Evolutionary conservation across 495 filamentous ascomycete species (phyloP), one percentile per base, ranked within the genome.

Genomic region (Hypoxylon trugodes): DNA sequence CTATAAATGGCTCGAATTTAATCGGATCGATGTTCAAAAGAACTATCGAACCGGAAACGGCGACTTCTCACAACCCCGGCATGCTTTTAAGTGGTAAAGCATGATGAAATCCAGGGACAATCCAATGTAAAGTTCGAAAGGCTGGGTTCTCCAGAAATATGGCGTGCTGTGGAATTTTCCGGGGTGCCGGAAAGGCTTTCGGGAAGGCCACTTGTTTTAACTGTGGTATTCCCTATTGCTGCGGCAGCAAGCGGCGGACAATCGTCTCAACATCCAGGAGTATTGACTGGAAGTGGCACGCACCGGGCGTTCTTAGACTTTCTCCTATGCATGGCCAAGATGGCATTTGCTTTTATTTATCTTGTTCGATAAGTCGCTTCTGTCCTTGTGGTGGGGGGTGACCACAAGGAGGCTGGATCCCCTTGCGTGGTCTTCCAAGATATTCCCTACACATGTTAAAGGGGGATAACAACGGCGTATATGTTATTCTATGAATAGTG

Each of bases 301-400:
- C 51, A 59, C 50, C 53, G 54, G 61, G 65, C 69, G 65, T 73
- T 74, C 73, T 76, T 79, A 76, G 74, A 76, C 72, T 76, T n/a
- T 76, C 73, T 73, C 69, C 74, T 77, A 73, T 81, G 75, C 78
- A 80, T 80, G 75, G 77, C 74, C 60, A 67, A 72, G 73, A 73
- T 51, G 69, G 70, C 71, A 66, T 69, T 70, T 73, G 65, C 65
- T 75, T 72, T 68, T 71, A 66, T 58, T 65, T 70, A 62, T 73
- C 61, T 71, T 73, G 66, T 71, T 69, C 73, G 67, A 68, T 72
- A 68, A 72, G 68, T 73, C 68, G 69, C 67, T 68, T 72, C n/a
- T 65, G 53, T 71, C 71, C 71, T 66, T 68, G 74, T 77, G 76
- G 77, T 73, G 45, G 26, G n/a, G 61, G 73, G 65, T 54, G 61